Conservation (phyloP, 257 asterid genomes). For the Fraxinus excelsior region DNA sequence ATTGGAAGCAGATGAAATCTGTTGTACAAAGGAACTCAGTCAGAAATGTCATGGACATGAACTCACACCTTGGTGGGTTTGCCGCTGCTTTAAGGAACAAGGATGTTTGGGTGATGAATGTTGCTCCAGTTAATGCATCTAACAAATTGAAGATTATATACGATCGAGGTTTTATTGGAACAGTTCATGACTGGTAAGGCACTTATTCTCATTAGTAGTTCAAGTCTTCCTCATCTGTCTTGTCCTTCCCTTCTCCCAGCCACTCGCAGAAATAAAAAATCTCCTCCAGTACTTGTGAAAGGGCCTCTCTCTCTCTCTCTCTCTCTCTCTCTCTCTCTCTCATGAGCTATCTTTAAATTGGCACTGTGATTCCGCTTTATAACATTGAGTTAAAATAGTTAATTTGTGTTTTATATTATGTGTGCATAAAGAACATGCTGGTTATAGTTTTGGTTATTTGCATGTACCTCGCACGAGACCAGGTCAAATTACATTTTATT, state of each 20-base stretch:
- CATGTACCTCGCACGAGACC: neutral
- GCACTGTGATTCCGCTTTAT: neutral
- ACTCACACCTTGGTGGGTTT: constrained; percentile 89
- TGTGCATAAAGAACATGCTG: neutral
- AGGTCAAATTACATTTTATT: neutral
- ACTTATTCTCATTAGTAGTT: neutral
- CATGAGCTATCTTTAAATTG: too few relatives aligned
- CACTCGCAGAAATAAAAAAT: neutral
- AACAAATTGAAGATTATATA: constrained; percentile 67
- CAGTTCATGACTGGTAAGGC: constrained; percentile 81
- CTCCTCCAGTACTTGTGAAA: constrained; percentile 8
- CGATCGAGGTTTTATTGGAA: constrained; percentile 92
- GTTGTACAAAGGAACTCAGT: constrained; percentile 53
- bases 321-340: too few relatives aligned
- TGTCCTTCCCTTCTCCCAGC: neutral
- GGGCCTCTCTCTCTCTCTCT: neutral
- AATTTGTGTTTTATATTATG: too few relatives aligned
- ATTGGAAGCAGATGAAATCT: constrained; percentile 87
- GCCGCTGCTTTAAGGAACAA: constrained; percentile 79
- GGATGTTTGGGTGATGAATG: constrained; percentile 98
- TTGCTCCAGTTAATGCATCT: constrained; percentile 74
- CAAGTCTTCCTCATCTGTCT: constrained; percentile 3
- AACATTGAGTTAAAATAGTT: neutral
- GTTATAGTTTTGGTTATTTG: neutral
- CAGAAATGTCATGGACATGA: constrained; percentile 97